These are phyloP conservation scores for Epichloe festucae DNA, from an alignment of 2,329 filamentous ascomycete genomes.

Conservation along the genomic window DNA sequence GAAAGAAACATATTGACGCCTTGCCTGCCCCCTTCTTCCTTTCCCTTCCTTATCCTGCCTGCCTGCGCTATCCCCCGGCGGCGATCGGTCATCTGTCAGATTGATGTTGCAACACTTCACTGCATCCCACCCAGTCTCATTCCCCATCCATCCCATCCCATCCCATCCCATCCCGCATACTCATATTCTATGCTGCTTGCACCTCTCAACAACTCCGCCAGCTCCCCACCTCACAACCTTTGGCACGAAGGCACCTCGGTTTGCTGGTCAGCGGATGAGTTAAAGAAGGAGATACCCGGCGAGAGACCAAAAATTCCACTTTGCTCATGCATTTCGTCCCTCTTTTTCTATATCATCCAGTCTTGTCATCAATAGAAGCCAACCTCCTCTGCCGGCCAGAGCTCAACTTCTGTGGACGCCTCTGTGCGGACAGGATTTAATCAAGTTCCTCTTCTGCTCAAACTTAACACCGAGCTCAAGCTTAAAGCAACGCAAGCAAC, in stretches of 20 bases:
- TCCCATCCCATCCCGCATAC: background rate
- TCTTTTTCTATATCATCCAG: too few species aligned
- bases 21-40: background rate
- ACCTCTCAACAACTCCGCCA: background rate
- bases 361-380: background rate
- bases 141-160: background rate
- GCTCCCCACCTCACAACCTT: background rate
- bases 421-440: background rate
- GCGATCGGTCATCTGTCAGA: background rate
- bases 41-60: background rate
- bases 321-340: background rate
- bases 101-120: background rate
- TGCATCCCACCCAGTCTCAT: background rate
- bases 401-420: background rate
- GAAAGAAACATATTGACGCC: background rate
- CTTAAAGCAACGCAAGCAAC: background rate
- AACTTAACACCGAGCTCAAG: too few species aligned
- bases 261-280: background rate
- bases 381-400: constrained; percentile 7
- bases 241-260: background rate
- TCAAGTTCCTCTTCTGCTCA: background rate
- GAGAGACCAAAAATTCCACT: too few species aligned
- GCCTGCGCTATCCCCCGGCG: background rate
- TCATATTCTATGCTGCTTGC: background rate
- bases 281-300: background rate